Conservation (phyloP, 257 asterid species). For the Lycium ferocissimum region DNA sequence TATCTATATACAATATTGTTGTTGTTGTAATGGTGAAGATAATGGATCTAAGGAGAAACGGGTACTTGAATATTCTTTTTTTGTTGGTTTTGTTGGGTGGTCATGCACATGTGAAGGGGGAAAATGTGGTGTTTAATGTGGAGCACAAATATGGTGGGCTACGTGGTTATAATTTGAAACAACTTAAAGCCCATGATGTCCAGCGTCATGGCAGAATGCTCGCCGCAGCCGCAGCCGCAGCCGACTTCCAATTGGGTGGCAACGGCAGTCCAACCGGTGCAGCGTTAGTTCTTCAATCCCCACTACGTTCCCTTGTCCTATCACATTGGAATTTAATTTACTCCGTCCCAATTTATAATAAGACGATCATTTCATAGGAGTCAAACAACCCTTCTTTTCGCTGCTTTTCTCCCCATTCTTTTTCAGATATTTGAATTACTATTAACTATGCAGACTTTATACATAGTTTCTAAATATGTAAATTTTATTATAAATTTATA, state of each 20-base stretch:
- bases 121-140: constrained; percentile 63
- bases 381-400: too few species aligned
- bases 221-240: constrained; percentile 44
- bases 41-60: constrained; percentile 12
- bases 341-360: too few species aligned
- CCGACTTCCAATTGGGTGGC: constrained; percentile 61
- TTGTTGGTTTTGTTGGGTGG: constrained; percentile 24
- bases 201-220: constrained; percentile 70
- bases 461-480: too few species aligned
- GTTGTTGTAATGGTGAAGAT: neutral
- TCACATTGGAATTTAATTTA: neutral
- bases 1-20: neutral
- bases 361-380: too few species aligned
- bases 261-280: constrained; percentile 56
- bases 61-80: neutral
- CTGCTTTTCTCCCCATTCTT: too few species aligned
- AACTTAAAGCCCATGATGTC: constrained; percentile 58
- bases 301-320: neutral
- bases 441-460: too few species aligned
- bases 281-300: constrained; percentile 45
- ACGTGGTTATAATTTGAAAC: constrained; percentile 44
- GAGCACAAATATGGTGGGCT: constrained; percentile 60
- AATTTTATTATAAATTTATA: too few species aligned
- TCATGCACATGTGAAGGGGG: constrained; percentile 25
- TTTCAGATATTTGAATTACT: too few species aligned